Evolutionary conservation across 257 asterid species (phyloP).

Genomic region (Craterostigma plantagineum): DNA sequence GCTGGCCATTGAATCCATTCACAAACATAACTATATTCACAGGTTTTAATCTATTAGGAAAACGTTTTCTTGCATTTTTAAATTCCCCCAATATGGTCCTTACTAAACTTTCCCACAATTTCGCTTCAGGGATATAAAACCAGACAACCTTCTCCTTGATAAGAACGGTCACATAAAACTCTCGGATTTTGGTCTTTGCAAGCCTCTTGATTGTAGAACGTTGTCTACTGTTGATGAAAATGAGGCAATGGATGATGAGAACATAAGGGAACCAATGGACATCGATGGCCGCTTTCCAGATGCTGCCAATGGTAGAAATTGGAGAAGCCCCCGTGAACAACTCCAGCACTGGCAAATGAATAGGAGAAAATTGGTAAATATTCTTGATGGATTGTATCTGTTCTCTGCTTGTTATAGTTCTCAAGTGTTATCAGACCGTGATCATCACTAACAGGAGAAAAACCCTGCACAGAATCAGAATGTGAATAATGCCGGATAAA

Average conservation of each 20-base stretch:
- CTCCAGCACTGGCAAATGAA: conserved; percentile 88
- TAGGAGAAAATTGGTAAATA: conserved; percentile 66
- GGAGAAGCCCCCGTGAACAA: conserved; percentile 79
- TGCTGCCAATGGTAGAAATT: conserved; percentile 30
- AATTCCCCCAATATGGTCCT: background rate
- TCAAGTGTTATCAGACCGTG: background rate
- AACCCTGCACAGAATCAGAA: too few relatives aligned
- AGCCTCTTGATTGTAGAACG: conserved; percentile 83
- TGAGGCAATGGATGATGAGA: conserved; percentile 47
- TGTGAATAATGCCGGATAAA: too few relatives aligned
- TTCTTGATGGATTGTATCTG: background rate
- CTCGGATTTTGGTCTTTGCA: conserved; percentile 95
- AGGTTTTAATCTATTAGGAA: conserved; percentile 19
- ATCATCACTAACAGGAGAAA: too few relatives aligned
- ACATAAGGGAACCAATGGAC: conserved; percentile 37
- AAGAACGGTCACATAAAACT: conserved; percentile 92
- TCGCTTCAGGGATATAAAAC: conserved; percentile 72
- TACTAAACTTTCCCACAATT: conserved; percentile 1
- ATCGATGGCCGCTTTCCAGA: conserved; percentile 33
- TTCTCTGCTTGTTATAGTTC: background rate
- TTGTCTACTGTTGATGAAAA: conserved; percentile 56
- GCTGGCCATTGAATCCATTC: conserved; percentile 89
- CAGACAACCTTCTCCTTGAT: conserved; percentile 92
- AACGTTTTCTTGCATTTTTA: too few relatives aligned
- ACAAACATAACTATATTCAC: conserved; percentile 83